Evolutionary conservation across 345 rosid species (phyloP), one percentile per base, ranked within the genome.

Genomic region (Aurinia saxatilis): DNA sequence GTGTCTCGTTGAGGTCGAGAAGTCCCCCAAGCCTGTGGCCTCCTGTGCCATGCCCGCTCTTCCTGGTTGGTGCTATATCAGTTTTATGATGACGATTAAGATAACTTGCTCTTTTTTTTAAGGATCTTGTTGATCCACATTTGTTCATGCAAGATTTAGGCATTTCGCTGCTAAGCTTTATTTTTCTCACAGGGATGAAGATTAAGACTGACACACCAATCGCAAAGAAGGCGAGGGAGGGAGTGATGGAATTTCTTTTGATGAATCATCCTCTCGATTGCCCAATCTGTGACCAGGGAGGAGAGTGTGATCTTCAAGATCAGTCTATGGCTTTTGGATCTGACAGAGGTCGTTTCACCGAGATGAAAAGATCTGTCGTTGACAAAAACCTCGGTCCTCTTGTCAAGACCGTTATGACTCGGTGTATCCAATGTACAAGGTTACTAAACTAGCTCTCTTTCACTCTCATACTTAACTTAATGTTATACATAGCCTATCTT

Each of bases 241-340:
- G 99, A 64, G 97, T 90, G 73, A 90, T 93, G 99, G 97, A 93
- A 33, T 93, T 90, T 44, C 64, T 93, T 82, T 75, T 93, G 71
- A 93, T 93, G 97, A 93, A 93, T 59, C 99, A 87, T 76, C 99
- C 99, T 10, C 46, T 93, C 55, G 99, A 93, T 77, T 93, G 99
- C 37, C 99, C 99, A 48, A 93, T 90, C 10, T 93, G 99, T 72
- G 99, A 90, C 67, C 99, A 90, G 68, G 99, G 99, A 65, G 99
- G 97, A 62, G 99, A 93, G 51, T 90, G 99, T 72, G 99, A 93
- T 80, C 96, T 93, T 56, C 99, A 93, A 67, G 99, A 93, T 76
- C 99, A 95, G 74, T 90, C 96, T 44, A 95, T 95, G 99, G 99
- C 99, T 50, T 95, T 95, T 72, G 99, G 99, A 39, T 86, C 99